Evolutionary conservation across 2,329 filamentous ascomycete genomes (phyloP).

Genomic region (Basipetospora chlamydospora): DNA sequence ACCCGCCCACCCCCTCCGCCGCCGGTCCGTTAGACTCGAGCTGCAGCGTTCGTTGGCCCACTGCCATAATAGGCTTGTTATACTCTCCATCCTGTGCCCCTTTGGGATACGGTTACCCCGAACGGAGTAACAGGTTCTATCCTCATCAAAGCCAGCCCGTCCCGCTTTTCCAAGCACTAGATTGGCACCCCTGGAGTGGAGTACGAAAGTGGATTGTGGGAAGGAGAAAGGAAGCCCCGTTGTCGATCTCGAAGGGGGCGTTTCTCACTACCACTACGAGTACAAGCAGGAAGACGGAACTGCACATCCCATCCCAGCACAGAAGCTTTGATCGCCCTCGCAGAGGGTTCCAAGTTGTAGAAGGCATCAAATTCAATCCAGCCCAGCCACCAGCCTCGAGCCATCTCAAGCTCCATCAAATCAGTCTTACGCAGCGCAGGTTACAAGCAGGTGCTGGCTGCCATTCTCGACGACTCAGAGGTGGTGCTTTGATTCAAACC

Average conservation of each 20-base stretch:
- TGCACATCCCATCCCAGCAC: background rate
- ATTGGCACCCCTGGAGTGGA: background rate
- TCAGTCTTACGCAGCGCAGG: background rate
- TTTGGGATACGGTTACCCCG: constrained; percentile 3
- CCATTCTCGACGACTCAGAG: too few species aligned
- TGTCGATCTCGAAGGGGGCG: background rate
- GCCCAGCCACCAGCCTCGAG: background rate
- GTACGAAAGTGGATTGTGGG: background rate
- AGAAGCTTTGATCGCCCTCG: background rate
- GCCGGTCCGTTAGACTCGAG: background rate
- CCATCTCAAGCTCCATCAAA: background rate
- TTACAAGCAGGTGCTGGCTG: too few species aligned
- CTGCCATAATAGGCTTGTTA: constrained; percentile 1
- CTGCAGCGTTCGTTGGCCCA: background rate
- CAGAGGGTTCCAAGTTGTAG: too few species aligned
- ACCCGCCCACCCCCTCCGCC: background rate
- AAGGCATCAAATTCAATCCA: too few species aligned
- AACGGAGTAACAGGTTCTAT: constrained; percentile 2
- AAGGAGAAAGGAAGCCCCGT: background rate
- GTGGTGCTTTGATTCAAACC: too few species aligned
- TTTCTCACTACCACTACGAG: background rate
- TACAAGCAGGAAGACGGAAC: background rate
- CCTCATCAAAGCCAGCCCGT: background rate
- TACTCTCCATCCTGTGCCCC: constrained; percentile 2
- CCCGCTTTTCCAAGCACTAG: constrained; percentile 1